Evolutionary conservation across 2,329 filamentous ascomycete genomes (phyloP).

Genomic region (Sclerotiophoma versabilis): DNA sequence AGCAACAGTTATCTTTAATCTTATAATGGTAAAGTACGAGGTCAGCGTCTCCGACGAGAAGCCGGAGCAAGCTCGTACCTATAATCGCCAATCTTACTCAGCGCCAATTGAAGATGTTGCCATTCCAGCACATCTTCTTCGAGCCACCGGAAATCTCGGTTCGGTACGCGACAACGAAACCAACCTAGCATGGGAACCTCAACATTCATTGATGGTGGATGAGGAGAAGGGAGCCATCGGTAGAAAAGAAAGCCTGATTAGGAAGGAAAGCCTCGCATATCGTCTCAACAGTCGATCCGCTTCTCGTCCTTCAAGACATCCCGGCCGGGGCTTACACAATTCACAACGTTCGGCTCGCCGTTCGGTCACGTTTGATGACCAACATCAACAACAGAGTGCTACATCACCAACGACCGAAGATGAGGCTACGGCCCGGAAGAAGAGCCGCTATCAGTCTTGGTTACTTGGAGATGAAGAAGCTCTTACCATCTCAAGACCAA

Average conservation of each 20-base stretch:
- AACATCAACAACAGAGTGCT: background rate
- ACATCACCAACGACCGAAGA: background rate
- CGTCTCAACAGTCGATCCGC: constrained; percentile 13
- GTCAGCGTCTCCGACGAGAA: constrained; percentile 2
- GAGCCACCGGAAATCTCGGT: constrained; percentile 22
- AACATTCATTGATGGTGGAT: constrained; percentile 19
- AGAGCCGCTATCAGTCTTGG: constrained; percentile 6
- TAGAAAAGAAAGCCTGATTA: constrained; percentile 12
- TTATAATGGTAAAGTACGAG: constrained; percentile 13
- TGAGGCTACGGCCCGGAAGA: background rate
- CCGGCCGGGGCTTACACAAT: background rate
- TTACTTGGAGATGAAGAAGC: constrained; percentile 10
- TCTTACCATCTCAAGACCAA: constrained; percentile 10
- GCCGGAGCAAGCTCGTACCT: constrained; percentile 3
- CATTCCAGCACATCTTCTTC: constrained; percentile 33
- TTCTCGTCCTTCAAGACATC: constrained; percentile 3
- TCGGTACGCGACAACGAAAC: constrained; percentile 24
- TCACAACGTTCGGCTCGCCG: constrained; percentile 7
- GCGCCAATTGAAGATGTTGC: constrained; percentile 25
- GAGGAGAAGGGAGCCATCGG: constrained; percentile 17
- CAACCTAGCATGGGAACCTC: constrained; percentile 23
- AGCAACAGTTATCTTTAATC: constrained; percentile 9
- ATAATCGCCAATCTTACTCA: constrained; percentile 14
- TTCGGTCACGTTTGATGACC: constrained; percentile 9
- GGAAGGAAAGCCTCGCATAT: constrained; percentile 9